Evolutionary conservation across 208 protist species (phyloP).

Genomic region (Trypanosoma avium): DNA sequence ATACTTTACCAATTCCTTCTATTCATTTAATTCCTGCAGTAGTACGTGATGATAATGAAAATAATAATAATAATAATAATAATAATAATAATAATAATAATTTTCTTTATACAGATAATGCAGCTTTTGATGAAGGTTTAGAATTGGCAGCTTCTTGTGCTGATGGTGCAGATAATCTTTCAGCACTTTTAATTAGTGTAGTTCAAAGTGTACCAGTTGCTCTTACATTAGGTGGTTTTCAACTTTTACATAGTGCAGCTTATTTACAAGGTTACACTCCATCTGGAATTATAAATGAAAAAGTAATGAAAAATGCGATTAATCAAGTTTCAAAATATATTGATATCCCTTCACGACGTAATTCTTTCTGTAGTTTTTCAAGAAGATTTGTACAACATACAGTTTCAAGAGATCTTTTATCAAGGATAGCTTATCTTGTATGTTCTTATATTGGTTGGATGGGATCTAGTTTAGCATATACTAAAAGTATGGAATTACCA

Average conservation of each 20-base stretch:
- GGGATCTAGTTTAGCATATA: constrained; percentile 24
- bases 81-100: too few species aligned
- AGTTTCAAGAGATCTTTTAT: constrained; percentile 51
- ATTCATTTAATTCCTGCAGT: constrained; percentile 28
- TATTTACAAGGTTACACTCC: constrained; percentile 55
- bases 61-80: too few species aligned
- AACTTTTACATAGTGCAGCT: constrained; percentile 56
- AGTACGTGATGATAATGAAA: not conserved
- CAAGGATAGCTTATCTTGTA: constrained; percentile 52
- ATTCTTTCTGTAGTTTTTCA: constrained; percentile 63
- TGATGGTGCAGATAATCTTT: constrained; percentile 30
- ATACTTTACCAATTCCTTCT: constrained; percentile 7
- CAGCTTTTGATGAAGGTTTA: constrained; percentile 35
- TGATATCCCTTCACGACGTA: constrained; percentile 8
- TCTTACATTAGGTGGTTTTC: constrained; percentile 30
- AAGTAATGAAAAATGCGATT: constrained; percentile 26
- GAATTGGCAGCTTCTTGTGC: constrained; percentile 32
- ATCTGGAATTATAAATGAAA: constrained; percentile 29
- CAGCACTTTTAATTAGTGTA: constrained; percentile 32
- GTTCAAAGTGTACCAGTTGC: constrained; percentile 25
- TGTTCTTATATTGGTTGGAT: constrained; percentile 62
- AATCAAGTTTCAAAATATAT: constrained; percentile 19
- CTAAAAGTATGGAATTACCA: constrained; percentile 29
- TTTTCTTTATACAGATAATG: not conserved
- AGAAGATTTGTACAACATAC: constrained; percentile 64